Evolutionary conservation across 768 basidiomycete genomes (phyloP).

Genomic region (Russula abietina): DNA sequence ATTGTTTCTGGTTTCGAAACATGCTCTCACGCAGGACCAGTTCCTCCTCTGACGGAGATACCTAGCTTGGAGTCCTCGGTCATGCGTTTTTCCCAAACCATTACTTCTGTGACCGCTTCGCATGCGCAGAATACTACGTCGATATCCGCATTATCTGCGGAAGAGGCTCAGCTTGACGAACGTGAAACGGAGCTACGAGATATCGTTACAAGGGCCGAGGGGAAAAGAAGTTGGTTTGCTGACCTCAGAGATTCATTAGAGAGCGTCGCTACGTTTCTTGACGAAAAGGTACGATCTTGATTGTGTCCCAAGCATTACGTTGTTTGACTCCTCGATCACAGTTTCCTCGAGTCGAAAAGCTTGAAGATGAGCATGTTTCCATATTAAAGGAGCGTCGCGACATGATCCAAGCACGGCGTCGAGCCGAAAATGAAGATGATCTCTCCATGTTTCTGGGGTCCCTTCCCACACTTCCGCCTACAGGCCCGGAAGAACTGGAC

Average conservation of each 20-base stretch:
- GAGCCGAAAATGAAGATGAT: slow-evolving; percentile 77
- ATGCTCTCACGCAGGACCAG: slow-evolving; percentile 36
- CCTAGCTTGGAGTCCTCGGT: slow-evolving; percentile 61
- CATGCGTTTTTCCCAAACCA: slow-evolving; percentile 51
- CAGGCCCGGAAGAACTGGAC: slow-evolving; percentile 45
- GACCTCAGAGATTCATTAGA: slow-evolving; percentile 78
- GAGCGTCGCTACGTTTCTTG: slow-evolving; percentile 75
- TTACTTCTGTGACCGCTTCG: slow-evolving; percentile 58
- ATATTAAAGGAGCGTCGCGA: slow-evolving; percentile 68
- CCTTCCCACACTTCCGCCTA: slow-evolving; percentile 31
- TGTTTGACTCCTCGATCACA: slow-evolving; percentile 31
- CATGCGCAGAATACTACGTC: slow-evolving; percentile 57
- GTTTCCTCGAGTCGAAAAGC: slow-evolving; percentile 72
- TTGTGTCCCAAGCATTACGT: not conserved
- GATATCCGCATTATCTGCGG: slow-evolving; percentile 51
- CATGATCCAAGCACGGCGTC: slow-evolving; percentile 62
- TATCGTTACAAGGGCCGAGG: slow-evolving; percentile 68
- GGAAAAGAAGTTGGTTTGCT: slow-evolving; percentile 75
- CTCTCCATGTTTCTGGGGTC: slow-evolving; percentile 61
- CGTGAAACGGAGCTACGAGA: slow-evolving; percentile 70
- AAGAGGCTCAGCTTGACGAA: slow-evolving; percentile 56
- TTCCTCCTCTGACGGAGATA: slow-evolving; percentile 57
- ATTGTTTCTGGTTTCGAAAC: not conserved
- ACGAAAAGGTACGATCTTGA: slow-evolving; percentile 64
- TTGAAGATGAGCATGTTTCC: slow-evolving; percentile 69